These are phyloP conservation scores for Iris macrosiphon DNA, from an alignment of 106 monocot genomes.

Conservation along the genomic window DNA sequence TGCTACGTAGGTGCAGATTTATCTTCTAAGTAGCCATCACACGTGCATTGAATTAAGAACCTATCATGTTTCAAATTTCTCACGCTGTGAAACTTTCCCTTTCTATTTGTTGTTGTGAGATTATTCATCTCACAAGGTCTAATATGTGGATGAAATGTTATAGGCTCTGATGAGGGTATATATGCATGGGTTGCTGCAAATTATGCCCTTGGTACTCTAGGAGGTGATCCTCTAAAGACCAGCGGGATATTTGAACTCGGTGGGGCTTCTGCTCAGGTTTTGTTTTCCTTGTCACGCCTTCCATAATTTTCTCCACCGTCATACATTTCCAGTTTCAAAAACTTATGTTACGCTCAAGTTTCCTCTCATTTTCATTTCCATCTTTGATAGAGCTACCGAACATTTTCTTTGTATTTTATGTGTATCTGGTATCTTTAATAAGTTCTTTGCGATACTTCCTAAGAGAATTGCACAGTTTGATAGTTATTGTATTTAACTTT, in stretches of 20 bases:
- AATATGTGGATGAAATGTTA: background rate
- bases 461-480: too few species aligned
- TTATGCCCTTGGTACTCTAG: constrained; percentile 78
- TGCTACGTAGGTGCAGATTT: background rate
- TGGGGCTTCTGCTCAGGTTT: constrained; percentile 96
- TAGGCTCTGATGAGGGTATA: constrained; percentile 92
- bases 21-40: background rate
- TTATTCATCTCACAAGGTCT: background rate
- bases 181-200: constrained; percentile 97
- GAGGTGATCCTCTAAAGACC: constrained; percentile 56
- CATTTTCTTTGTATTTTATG: too few species aligned
- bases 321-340: background rate
- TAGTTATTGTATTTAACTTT: too few species aligned
- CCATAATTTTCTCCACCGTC: background rate
- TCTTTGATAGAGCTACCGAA: too few species aligned
- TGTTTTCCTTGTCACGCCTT: constrained; percentile 6
- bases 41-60: background rate
- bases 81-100: background rate
- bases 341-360: background rate
- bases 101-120: background rate
- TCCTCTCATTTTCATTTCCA: too few species aligned
- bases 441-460: too few species aligned
- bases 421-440: too few species aligned
- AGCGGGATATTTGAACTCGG: constrained; percentile 93
- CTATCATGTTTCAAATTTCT: background rate